Base-by-base conservation (phyloP, 1,284 basidiomycete species). In the Sporisorium scitamineum region DNA sequence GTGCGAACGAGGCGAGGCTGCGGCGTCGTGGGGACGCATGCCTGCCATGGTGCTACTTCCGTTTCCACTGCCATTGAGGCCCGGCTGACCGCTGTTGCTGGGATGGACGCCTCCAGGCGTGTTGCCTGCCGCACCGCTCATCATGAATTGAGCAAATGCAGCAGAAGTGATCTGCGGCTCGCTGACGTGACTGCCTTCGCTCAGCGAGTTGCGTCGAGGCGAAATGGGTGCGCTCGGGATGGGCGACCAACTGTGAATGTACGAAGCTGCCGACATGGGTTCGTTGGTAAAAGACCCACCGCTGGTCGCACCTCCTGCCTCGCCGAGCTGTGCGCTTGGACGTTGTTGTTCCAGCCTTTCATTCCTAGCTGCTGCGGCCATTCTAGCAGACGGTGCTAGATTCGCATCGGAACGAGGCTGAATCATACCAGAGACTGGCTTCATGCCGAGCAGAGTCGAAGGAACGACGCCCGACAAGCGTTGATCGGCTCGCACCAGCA, bases 221-320 rank as follows among this genome's bases (percentile, higher is more conserved):
- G 72, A 75, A 63, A 75, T 75, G 56, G 72, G 72, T 7, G 72
- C 72, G 54, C 67, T 70, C 8, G 72, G 72, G 31, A 75, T 75
- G 5, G 67, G 72, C 41, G 72, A 75, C 72, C 72, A 75, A 41
- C 42, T 75, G 60, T 75, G 66, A 26, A 75, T 70, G 53, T 75
- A 75, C 5, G 72, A 70, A 18, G 67, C 72, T 22, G 72, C 72
- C 51, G 72, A 75, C 26, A 75, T 50, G 44, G 62, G 60, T 31
- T 66, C 72, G 22, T 57, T 53, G n/a, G 51, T n/a, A 11, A 24
- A 48, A 4, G 34, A 3, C 0, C 26, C 53, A 1, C 39, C 61
- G 32, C 59, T 41, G 18, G 53, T 54, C n/a, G 56, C 55, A 20
- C n/a, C 45, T 22, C 53, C 60, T 10, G 54, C 54, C 20, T 75